Evolutionary conservation across 2,329 filamentous ascomycete genomes (phyloP), one percentile per base, ranked within the genome.

Genomic region (Diplodia sapinea): DNA sequence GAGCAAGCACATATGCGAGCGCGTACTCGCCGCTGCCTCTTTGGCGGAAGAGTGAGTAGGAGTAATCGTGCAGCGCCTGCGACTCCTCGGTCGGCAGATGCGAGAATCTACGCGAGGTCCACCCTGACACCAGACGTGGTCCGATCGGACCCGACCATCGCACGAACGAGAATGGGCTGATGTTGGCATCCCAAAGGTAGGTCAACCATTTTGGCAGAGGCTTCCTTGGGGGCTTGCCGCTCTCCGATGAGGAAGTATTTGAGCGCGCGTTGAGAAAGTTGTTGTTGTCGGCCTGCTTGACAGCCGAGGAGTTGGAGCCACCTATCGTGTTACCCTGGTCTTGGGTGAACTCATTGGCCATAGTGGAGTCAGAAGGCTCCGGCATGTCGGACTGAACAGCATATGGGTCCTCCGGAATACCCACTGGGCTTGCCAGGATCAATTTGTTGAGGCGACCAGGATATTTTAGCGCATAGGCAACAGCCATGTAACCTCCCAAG

Each of bases 141-240:
- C 95, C 95, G 0, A 99, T 82, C 0, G 95, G 95, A 0, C 95
- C 95, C 1, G 92, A 86, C 84, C 93, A 90, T 69, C 95, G 91
- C 15, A 99, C 88, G 59, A 99, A 83, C 71, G 90, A 94, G 79
- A 99, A 99, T 7, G 95, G 95, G 0, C 94, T 97, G 70, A 98
- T 88, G 76, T 99, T 99, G 72, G 93, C 91, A 72, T 99, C 95
- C 95, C 95, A 99, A 4, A 99, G 87, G 81, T 94, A 97, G 67
- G 89, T 89, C 23, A 98, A 83, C 94, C 94, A 97, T 78, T 90
- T 89, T 0, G 94, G 93, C 0, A 87, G 86, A 0, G 85, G 79
- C 15, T 62, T 61, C 17, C 59, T 29, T 20, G 59, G 38, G 67
- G 55, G 47, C 29, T 56, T 56, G 75, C 67, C 68, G 17, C 70